These are phyloP conservation scores for Scutellaria barbata DNA, from an alignment of 257 asterid species.

Conservation along the genomic window DNA sequence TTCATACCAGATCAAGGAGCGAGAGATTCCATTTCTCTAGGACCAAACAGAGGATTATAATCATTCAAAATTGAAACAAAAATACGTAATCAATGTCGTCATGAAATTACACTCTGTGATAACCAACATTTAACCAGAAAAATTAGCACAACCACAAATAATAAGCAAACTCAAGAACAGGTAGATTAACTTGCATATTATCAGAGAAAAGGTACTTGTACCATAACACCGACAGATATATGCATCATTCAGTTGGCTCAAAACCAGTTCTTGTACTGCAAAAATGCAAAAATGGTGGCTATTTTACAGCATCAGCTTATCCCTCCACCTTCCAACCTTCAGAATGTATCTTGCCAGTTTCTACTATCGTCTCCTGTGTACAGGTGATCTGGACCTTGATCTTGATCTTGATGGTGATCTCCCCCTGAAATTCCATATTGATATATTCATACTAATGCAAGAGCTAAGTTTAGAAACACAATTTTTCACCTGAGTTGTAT, in stretches of 20 bases:
- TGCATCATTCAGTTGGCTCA: neutral
- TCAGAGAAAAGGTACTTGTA: conserved; percentile 17
- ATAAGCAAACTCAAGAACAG: neutral
- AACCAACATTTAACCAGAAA: conserved; percentile 20
- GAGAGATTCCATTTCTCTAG: neutral
- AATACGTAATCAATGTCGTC: neutral
- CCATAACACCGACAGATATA: conserved; percentile 25
- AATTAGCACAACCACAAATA: conserved; percentile 5
- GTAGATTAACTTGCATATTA: neutral
- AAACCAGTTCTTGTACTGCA: neutral
- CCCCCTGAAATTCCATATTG: conserved; percentile 57
- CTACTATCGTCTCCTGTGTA: conserved; percentile 57
- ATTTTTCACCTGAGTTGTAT: conserved; percentile 62
- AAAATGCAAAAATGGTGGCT: conserved; percentile 16
- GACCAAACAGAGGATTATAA: neutral
- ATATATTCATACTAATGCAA: conserved; percentile 39
- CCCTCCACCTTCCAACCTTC: conserved; percentile 24
- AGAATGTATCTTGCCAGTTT: neutral
- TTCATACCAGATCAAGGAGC: neutral
- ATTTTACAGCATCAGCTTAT: conserved; percentile 22
- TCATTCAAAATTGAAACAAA: neutral
- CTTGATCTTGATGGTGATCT: conserved; percentile 54
- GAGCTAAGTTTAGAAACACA: conserved; percentile 13
- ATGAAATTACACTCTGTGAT: neutral
- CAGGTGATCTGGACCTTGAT: conserved; percentile 83